Conservation (phyloP, 148 eudicot genomes). For the Rhododendron mucronatum region DNA sequence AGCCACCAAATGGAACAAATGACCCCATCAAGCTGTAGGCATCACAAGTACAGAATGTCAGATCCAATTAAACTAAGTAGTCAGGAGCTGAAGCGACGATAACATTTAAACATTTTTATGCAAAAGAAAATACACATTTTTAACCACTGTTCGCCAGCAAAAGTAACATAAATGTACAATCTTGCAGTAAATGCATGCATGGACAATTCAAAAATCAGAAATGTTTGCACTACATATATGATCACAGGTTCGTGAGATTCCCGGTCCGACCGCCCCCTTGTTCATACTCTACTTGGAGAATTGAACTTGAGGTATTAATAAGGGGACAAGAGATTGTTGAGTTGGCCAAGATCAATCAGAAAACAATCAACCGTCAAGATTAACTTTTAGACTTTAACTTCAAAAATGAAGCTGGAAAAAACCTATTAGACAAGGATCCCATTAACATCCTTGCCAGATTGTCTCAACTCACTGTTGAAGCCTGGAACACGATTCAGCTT, state of each 20-base stretch:
- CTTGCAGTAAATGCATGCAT: not conserved
- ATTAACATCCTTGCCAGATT: not conserved
- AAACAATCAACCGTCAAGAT: not conserved
- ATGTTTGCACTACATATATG: not conserved
- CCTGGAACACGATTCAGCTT: not conserved
- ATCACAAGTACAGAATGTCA: constrained; percentile 41
- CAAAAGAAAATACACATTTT: not conserved
- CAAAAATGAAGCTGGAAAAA: not conserved
- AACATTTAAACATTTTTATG: not conserved
- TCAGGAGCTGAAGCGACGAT: constrained; percentile 21
- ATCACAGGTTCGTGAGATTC: not conserved
- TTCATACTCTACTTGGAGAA: not conserved
- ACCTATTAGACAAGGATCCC: not conserved
- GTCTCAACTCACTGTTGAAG: not conserved
- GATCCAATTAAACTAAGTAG: constrained; percentile 22
- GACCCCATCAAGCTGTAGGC: constrained; percentile 85
- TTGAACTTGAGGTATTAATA: not conserved
- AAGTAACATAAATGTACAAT: not conserved
- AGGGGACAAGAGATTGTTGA: not conserved
- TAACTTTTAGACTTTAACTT: not conserved
- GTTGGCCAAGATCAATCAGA: not conserved
- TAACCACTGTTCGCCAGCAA: not conserved
- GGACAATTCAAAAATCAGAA: not conserved
- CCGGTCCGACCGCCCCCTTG: not conserved
- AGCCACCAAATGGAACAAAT: constrained; percentile 97